These are phyloP conservation scores for Karstenula rhodostoma DNA, from an alignment of 2,329 filamentous ascomycete genomes.

Conservation along the genomic window DNA sequence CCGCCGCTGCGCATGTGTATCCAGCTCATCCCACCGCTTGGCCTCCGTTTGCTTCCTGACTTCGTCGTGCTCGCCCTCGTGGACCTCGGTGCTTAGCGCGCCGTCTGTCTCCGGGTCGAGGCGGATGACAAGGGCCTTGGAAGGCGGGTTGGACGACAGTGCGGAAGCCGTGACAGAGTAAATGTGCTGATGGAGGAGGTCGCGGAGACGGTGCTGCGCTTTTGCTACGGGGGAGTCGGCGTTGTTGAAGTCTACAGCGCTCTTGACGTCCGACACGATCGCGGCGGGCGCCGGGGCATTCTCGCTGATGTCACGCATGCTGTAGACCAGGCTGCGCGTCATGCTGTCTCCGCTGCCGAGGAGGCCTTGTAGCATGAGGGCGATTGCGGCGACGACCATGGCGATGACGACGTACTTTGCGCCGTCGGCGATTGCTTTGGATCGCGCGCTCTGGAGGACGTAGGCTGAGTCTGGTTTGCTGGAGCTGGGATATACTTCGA, in stretches of 20 bases:
- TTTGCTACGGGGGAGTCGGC: slow-evolving; percentile 36
- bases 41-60: slow-evolving; percentile 56
- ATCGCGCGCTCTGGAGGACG: slow-evolving; percentile 68
- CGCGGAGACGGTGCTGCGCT: slow-evolving; percentile 41
- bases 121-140: slow-evolving; percentile 54
- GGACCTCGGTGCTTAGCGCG: slow-evolving; percentile 52
- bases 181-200: slow-evolving; percentile 41
- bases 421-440: slow-evolving; percentile 59
- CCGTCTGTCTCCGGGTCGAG: slow-evolving; percentile 48
- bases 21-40: slow-evolving; percentile 76
- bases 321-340: slow-evolving; percentile 60
- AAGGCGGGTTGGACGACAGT: slow-evolving; percentile 1
- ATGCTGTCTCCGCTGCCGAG: slow-evolving; percentile 59
- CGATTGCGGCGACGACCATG: slow-evolving; percentile 66
- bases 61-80: slow-evolving; percentile 42
- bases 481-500: slow-evolving; percentile 68
- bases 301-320: slow-evolving; percentile 34
- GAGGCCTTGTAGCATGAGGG: slow-evolving; percentile 67
- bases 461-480: slow-evolving; percentile 67
- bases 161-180: slow-evolving; percentile 13
- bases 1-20: slow-evolving; percentile 65
- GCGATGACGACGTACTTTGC: slow-evolving; percentile 66
- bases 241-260: slow-evolving; percentile 33
- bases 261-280: slow-evolving; percentile 34
- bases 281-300: slow-evolving; percentile 41